These are phyloP conservation scores for Xylaria flabelliformis DNA, from an alignment of 495 filamentous ascomycete genomes.

Conservation along the genomic window DNA sequence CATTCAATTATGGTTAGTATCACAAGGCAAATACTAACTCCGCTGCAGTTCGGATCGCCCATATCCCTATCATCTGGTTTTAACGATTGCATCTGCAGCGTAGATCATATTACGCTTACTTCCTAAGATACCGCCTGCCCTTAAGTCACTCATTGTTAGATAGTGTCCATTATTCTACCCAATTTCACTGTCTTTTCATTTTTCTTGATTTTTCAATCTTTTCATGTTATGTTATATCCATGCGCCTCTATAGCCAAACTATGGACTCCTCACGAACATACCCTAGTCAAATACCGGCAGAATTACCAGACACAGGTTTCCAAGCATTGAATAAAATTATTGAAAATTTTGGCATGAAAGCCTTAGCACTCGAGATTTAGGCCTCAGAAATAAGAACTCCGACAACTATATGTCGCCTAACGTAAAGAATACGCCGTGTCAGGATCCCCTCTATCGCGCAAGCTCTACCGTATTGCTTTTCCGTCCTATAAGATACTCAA, in stretches of 20 bases:
- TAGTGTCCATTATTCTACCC: too few species aligned
- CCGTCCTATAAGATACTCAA: background rate
- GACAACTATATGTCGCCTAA: background rate
- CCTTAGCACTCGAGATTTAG: background rate
- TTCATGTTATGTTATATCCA: background rate
- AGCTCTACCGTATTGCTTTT: background rate
- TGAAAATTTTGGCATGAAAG: background rate
- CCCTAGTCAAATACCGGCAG: background rate
- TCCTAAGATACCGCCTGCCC: too few species aligned
- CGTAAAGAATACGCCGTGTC: background rate
- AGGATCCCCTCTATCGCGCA: background rate
- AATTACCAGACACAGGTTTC: slow-evolving; percentile 22
- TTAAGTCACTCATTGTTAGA: too few species aligned
- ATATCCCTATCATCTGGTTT: too few species aligned
- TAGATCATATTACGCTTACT: background rate
- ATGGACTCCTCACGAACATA: background rate
- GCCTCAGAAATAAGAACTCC: background rate
- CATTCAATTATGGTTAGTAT: too few species aligned
- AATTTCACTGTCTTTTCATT: too few species aligned
- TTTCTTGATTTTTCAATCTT: background rate
- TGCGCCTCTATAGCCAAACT: background rate
- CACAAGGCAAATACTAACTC: too few species aligned
- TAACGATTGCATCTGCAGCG: background rate
- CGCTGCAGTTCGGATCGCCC: too few species aligned
- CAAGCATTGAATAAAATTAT: slow-evolving; percentile 33